Percentiles rank a stretch among this genome's conserved stretches.
Conservation (phyloP, 192 early-diverging fungal genomes). For the Jimgerdemannia flammicorona region DNA sequence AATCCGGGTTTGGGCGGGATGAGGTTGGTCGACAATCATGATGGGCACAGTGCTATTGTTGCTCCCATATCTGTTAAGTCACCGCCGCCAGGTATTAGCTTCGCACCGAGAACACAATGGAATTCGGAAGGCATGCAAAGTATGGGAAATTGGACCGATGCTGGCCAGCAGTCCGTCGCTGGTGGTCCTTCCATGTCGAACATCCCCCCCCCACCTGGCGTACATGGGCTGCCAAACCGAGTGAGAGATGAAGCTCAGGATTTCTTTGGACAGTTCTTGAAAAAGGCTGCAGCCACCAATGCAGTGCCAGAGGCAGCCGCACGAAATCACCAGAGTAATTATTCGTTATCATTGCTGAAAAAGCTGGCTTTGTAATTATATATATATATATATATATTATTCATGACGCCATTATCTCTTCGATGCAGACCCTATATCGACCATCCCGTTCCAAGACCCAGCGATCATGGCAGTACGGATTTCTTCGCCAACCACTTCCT, state of each 20-base stretch:
- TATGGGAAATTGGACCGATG: constrained; percentile 12
- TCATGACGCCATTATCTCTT: neutral
- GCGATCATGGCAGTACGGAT: constrained; percentile 56
- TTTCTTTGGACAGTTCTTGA: constrained; percentile 58
- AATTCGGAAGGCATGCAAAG: constrained; percentile 15
- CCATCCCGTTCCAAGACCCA: constrained; percentile 53
- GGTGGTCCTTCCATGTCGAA: neutral
- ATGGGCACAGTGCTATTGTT: constrained; percentile 13
- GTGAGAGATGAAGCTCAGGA: constrained; percentile 39
- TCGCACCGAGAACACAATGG: constrained; percentile 16
- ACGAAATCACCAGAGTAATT: neutral
- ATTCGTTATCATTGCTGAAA: constrained; percentile 2
- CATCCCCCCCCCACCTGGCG: constrained; percentile 13
- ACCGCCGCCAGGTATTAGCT: constrained; percentile 38
- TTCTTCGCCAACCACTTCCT: constrained; percentile 7
- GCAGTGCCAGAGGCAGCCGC: constrained; percentile 14
- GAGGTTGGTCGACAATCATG: neutral
- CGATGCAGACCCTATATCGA: constrained; percentile 3
- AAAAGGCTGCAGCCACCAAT: constrained; percentile 40
- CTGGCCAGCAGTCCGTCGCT: constrained; percentile 1
- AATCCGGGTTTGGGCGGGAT: neutral
- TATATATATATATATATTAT: constrained; percentile 6
- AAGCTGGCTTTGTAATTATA: neutral
- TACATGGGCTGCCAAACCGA: neutral
- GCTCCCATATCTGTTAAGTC: constrained; percentile 30